These are phyloP conservation scores for Croton setiger DNA, from an alignment of 441 rosid species.

Conservation along the genomic window DNA sequence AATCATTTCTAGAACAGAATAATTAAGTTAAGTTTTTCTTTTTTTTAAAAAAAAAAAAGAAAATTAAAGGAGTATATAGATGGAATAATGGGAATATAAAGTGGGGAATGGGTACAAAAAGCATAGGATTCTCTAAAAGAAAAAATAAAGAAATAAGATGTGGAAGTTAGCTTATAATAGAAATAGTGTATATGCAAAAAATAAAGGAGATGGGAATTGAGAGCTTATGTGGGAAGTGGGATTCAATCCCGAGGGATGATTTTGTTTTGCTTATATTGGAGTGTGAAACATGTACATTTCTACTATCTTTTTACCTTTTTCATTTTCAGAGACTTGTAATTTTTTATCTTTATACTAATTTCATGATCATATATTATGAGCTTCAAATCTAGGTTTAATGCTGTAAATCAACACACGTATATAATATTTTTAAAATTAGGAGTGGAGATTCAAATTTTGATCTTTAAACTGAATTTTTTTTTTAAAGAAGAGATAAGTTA, in stretches of 20 bases:
- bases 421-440: too few relatives aligned
- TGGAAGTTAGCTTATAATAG: slow-evolving; percentile 18
- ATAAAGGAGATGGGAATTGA: slow-evolving; percentile 26
- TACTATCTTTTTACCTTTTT: not conserved
- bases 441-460: too few relatives aligned
- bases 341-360: too few relatives aligned
- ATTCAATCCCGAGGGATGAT: slow-evolving; percentile 11
- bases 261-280: not conserved
- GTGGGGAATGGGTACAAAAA: slow-evolving; percentile 11
- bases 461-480: too few relatives aligned
- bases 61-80: slow-evolving; percentile 8
- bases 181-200: not conserved
- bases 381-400: too few relatives aligned
- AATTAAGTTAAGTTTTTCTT: too few relatives aligned
- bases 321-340: not conserved
- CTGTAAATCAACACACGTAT: too few relatives aligned
- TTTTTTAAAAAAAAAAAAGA: too few relatives aligned
- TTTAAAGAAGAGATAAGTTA: too few relatives aligned
- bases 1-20: too few relatives aligned
- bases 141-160: slow-evolving; percentile 12
- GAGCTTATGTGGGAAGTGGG: slow-evolving; percentile 22
- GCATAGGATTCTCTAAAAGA: slow-evolving; percentile 43
- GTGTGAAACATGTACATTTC: not conserved
- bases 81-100: not conserved
- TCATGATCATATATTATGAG: too few relatives aligned